Evolutionary conservation across 2,329 filamentous ascomycete species (phyloP), one percentile per base, ranked within the genome.

Genomic region (Hypoxylon sp.): DNA sequence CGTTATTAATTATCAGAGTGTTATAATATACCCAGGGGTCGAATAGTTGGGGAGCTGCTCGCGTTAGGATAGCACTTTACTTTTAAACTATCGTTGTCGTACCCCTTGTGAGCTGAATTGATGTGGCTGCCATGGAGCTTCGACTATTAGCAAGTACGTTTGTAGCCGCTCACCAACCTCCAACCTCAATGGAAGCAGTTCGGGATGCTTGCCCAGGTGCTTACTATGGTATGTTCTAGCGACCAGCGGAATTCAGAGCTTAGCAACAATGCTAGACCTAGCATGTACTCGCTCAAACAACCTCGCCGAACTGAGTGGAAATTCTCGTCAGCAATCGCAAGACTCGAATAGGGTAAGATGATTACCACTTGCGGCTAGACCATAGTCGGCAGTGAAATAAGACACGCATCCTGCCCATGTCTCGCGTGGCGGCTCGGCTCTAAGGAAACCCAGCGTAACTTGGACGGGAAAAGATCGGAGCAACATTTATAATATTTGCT

Each of bases 371-470:
- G 52, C 54, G 54, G 69, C 54, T 65, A 63, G 69, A 44, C 54
- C 44, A 21, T 32, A 17, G 39, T 60, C 63, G 66, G 64, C 61
- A 60, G 44, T 69, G 67, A 56, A 54, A 54, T 65, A 32, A 68
- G 66, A 67, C 67, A 67, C 51, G 58, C 69, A 69, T 44, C 39
- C 5, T 17, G 39, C 39, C 39, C 17, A 21, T 67, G 56, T 69
- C 61, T 69, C 66, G 50, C 68, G 65, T 68, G 65, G 68, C 62
- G 58, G 65, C 60, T 68, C 68, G 58, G 68, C 58, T 68, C 19
- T 58, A 65, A 62, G 52, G 24, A 59, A 50, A 55, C 44, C 39
- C 46, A 54, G 65, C 57, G 55, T 47, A 32, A 46, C 64, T 61
- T 31, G 52, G 58, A 62, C 35, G 19, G 61, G 62, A 44, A 67